Evolutionary conservation across 1,284 basidiomycete species (phyloP).

Genomic region (Mrakiaceae sp.): DNA sequence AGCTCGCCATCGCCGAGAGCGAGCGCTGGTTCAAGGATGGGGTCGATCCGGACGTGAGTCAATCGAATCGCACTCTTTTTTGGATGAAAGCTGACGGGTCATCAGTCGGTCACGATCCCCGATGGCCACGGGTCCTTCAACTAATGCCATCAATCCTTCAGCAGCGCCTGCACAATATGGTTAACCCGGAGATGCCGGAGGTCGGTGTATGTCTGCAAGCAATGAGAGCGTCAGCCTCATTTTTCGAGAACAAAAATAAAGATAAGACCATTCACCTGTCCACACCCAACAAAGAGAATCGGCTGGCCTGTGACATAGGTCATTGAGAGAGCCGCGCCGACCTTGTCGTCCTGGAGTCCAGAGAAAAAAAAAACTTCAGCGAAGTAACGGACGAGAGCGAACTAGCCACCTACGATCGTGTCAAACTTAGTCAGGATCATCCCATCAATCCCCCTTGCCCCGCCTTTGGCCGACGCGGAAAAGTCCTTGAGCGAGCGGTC

Average conservation of each 20-base stretch:
- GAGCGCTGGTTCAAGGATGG: constrained; percentile 49
- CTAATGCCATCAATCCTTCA: constrained; percentile 34
- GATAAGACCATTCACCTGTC: constrained; percentile 52
- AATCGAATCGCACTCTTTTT: no score
- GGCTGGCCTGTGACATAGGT: constrained; percentile 94
- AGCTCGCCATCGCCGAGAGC: constrained; percentile 41
- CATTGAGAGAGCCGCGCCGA: constrained; percentile 92
- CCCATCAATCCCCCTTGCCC: constrained; percentile 69
- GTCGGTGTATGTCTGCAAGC: constrained; percentile 76
- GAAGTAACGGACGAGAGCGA: background rate
- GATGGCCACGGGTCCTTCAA: no score
- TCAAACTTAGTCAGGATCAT: constrained; percentile 97
- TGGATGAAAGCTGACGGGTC: no score
- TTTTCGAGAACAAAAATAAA: background rate
- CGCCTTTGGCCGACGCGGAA: constrained; percentile 45
- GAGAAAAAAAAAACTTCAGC: constrained; percentile 17
- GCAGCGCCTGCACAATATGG: constrained; percentile 86
- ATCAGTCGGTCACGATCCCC: no score
- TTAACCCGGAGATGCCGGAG: constrained; percentile 72
- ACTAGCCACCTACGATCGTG: constrained; percentile 49
- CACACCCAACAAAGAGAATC: constrained; percentile 90
- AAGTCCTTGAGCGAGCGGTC: constrained; percentile 84
- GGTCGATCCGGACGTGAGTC: constrained; percentile 28
- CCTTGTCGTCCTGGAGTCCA: constrained; percentile 43
- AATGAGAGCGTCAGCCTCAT: constrained; percentile 16